A percentile compares a stretch with the other conserved stretches of the same genome.
phyloP scores from a whole-genome alignment of 768 basidiomycete genomes.

The Aureoboletus auriporus region DNA sequence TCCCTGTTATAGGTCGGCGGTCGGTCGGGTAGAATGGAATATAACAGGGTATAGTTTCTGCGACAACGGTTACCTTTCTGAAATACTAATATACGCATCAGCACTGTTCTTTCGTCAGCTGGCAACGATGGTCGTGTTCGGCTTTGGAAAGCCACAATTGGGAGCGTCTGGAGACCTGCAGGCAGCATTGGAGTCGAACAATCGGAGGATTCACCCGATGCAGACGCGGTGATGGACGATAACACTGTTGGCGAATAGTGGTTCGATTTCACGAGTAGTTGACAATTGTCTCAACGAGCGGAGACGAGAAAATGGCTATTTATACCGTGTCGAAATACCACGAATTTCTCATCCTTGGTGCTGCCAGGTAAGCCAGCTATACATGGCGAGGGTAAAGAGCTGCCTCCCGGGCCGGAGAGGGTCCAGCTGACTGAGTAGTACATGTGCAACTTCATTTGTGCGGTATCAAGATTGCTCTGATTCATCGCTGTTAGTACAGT shows the following conservation, averaged over 20 bases:
- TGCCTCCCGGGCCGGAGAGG: too few species aligned
- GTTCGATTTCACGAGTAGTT: not conserved
- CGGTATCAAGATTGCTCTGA: not conserved
- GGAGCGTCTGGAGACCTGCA: conserved; percentile 80
- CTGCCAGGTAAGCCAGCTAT: too few species aligned
- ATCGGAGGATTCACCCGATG: conserved; percentile 45
- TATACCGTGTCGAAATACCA: too few species aligned
- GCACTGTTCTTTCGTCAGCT: conserved; percentile 78
- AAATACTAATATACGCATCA: conserved; percentile 24
- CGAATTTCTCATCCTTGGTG: too few species aligned
- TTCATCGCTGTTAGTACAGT: not conserved
- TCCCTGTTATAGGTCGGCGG: conserved; percentile 48
- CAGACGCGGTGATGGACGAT: conserved; percentile 45
- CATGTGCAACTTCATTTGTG: too few species aligned
- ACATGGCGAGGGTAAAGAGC: too few species aligned
- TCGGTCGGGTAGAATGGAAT: conserved; percentile 93
- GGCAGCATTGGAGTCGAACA: conserved; percentile 83
- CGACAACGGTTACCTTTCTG: not conserved
- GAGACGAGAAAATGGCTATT: not conserved
- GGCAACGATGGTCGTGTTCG: conserved; percentile 82
- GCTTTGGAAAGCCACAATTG: conserved; percentile 81
- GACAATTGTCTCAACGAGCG: not conserved
- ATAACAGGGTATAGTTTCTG: conserved; percentile 61
- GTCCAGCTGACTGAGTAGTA: too few species aligned
- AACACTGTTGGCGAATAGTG: conserved; percentile 32